Conservation (phyloP, 1,284 basidiomycete genomes). For the Ceratobasidium sp. region DNA sequence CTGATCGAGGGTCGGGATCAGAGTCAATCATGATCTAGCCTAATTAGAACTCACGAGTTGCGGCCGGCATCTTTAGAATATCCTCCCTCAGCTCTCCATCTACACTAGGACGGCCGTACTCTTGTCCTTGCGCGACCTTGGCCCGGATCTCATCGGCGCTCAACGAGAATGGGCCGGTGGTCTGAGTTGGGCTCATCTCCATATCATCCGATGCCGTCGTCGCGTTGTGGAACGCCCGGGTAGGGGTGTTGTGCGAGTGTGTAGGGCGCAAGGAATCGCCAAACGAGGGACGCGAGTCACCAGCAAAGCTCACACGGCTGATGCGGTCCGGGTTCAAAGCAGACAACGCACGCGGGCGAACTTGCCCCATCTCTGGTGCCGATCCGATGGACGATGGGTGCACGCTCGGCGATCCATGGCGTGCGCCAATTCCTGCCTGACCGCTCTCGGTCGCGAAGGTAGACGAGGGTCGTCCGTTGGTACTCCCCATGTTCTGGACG, state of each 20-base stretch:
- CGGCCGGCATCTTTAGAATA: conserved; percentile 50
- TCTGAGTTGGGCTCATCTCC: conserved; percentile 74
- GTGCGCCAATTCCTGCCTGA: conserved; percentile 60
- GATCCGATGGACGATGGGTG: conserved; percentile 46
- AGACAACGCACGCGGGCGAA: conserved; percentile 62
- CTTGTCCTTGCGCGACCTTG: conserved; percentile 51
- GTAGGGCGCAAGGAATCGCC: conserved; percentile 47
- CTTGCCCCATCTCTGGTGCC: conserved; percentile 65
- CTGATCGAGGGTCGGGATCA: conserved; percentile 48
- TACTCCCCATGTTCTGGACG: conserved; percentile 50
- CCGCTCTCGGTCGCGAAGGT: conserved; percentile 63
- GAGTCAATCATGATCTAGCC: neutral
- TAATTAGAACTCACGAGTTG: conserved; percentile 44
- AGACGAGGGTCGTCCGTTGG: conserved; percentile 63
- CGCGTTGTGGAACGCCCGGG: conserved; percentile 69
- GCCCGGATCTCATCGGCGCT: conserved; percentile 73
- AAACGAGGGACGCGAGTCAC: conserved; percentile 61
- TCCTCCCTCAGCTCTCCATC: conserved; percentile 46
- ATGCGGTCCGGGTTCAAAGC: conserved; percentile 63
- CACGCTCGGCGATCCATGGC: conserved; percentile 49
- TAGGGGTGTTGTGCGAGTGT: conserved; percentile 57
- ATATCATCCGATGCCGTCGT: conserved; percentile 56
- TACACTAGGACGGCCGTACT: conserved; percentile 51
- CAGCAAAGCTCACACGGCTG: conserved; percentile 79
- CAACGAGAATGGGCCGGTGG: conserved; percentile 73